A percentile compares a stretch with the other conserved stretches of the same genome.
Conservation (phyloP, 768 basidiomycete species). For the Pulveroboletus sp. region DNA sequence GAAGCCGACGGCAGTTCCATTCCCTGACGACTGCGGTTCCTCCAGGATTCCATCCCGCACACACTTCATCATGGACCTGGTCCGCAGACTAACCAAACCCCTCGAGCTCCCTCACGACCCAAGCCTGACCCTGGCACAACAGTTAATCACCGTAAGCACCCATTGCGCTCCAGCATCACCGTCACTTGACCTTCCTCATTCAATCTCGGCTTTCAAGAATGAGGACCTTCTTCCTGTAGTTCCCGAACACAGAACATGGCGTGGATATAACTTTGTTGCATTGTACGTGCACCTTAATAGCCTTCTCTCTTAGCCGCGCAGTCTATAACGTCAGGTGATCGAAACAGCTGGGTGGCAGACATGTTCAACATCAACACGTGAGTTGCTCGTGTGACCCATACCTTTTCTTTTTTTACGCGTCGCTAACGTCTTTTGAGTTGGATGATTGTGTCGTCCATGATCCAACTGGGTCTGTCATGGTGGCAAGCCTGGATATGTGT, state of each 20-base stretch:
- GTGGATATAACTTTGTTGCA: constrained; percentile 59
- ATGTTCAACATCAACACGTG: constrained; percentile 78
- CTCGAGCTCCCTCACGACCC: constrained; percentile 56
- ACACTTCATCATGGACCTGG: constrained; percentile 20
- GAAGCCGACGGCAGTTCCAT: constrained; percentile 2
- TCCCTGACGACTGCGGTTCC: neutral
- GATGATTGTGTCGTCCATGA: constrained; percentile 79
- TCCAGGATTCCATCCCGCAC: neutral
- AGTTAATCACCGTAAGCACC: constrained; percentile 53
- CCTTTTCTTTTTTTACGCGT: neutral
- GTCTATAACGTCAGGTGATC: constrained; percentile 3
- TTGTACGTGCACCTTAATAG: constrained; percentile 44
- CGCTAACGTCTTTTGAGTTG: constrained; percentile 40
- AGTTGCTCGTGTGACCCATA: constrained; percentile 22
- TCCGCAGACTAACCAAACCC: constrained; percentile 23
- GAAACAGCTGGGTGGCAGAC: constrained; percentile 74
- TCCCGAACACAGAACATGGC: constrained; percentile 64
- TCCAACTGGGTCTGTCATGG: constrained; percentile 70
- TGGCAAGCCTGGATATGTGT: constrained; percentile 86
- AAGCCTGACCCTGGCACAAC: constrained; percentile 50
- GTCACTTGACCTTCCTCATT: constrained; percentile 5
- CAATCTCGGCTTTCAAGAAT: constrained; percentile 43
- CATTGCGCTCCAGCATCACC: constrained; percentile 1
- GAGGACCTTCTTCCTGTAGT: constrained; percentile 72
- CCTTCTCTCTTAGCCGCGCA: neutral